Percentiles rank a stretch among this genome's conserved stretches.
These are phyloP conservation scores for Colletotrichum liriopes DNA, from an alignment of 2,329 filamentous ascomycete species.

Conservation along the genomic window DNA sequence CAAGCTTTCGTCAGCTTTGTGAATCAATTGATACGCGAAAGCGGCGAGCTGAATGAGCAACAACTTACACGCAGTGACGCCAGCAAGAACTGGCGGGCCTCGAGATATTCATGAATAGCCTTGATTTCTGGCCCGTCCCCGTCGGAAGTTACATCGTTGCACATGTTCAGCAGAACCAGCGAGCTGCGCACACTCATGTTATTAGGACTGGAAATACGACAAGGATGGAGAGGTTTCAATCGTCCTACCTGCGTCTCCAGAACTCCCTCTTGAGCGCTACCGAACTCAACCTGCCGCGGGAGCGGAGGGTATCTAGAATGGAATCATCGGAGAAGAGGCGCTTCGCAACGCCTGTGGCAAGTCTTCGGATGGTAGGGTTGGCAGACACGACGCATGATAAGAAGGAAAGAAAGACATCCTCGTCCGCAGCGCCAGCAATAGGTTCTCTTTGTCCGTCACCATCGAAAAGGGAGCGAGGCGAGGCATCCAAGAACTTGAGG, in stretches of 20 bases:
- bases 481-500: constrained; percentile 71
- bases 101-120: constrained; percentile 70
- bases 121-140: constrained; percentile 61
- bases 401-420: constrained; percentile 66
- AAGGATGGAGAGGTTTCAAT: constrained; percentile 39
- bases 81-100: constrained; percentile 68
- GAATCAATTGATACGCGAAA: neutral
- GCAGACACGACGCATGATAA: constrained; percentile 69
- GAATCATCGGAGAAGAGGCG: constrained; percentile 61
- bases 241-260: constrained; percentile 66
- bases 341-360: constrained; percentile 64
- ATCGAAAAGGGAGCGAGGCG: constrained; percentile 63
- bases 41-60: neutral
- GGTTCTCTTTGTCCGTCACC: constrained; percentile 43
- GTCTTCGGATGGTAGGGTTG: constrained; percentile 64
- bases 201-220: constrained; percentile 7
- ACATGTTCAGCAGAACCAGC: constrained; percentile 62
- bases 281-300: constrained; percentile 55
- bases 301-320: constrained; percentile 55
- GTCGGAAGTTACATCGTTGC: constrained; percentile 62
- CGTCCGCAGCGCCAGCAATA: constrained; percentile 33
- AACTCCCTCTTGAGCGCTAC: constrained; percentile 61
- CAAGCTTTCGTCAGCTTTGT: neutral
- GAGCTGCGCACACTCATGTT: constrained; percentile 55
- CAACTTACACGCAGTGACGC: constrained; percentile 63